phyloP scores from a whole-genome alignment of 495 filamentous ascomycete species.

The Penicillium pancosmium region DNA sequence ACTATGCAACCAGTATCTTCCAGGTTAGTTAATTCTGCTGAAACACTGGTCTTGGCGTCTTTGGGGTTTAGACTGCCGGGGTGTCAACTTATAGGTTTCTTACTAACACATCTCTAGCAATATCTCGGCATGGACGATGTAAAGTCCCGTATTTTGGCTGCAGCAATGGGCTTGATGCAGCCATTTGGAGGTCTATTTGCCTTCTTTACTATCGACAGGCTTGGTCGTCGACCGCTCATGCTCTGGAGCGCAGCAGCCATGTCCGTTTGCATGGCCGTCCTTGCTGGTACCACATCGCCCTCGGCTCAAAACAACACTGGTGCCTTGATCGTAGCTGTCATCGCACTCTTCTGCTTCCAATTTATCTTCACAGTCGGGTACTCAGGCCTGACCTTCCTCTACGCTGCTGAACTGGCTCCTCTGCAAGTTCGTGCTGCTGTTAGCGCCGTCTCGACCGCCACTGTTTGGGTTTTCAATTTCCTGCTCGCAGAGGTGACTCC shows the following conservation, averaged over 20 bases:
- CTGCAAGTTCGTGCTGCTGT: slow-evolving; percentile 67
- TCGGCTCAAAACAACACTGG: slow-evolving; percentile 29
- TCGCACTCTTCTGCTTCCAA: slow-evolving; percentile 44
- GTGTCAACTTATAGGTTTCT: not conserved
- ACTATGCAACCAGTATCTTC: slow-evolving; percentile 63
- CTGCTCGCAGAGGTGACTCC: slow-evolving; percentile 49
- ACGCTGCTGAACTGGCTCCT: slow-evolving; percentile 67
- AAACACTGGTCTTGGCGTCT: too few relatives aligned
- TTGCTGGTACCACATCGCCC: slow-evolving; percentile 49
- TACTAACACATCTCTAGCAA: slow-evolving; percentile 37
- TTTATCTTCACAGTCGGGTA: slow-evolving; percentile 57
- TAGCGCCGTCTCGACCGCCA: slow-evolving; percentile 64
- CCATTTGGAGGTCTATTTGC: slow-evolving; percentile 71
- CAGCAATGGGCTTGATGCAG: slow-evolving; percentile 76
- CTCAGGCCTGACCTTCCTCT: slow-evolving; percentile 69
- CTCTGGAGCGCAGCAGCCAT: slow-evolving; percentile 55
- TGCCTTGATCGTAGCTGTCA: slow-evolving; percentile 43
- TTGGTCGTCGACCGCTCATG: slow-evolving; percentile 70
- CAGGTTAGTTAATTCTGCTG: not conserved
- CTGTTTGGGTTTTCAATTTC: slow-evolving; percentile 66
- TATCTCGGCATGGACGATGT: slow-evolving; percentile 65
- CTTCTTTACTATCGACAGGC: slow-evolving; percentile 76
- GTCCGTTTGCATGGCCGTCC: slow-evolving; percentile 61
- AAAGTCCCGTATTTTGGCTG: slow-evolving; percentile 78
- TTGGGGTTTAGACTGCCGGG: not conserved